Evolutionary conservation across 2,329 filamentous ascomycete genomes (phyloP), one percentile per base, ranked within the genome.

Genomic region (Coleophoma cylindrospora): DNA sequence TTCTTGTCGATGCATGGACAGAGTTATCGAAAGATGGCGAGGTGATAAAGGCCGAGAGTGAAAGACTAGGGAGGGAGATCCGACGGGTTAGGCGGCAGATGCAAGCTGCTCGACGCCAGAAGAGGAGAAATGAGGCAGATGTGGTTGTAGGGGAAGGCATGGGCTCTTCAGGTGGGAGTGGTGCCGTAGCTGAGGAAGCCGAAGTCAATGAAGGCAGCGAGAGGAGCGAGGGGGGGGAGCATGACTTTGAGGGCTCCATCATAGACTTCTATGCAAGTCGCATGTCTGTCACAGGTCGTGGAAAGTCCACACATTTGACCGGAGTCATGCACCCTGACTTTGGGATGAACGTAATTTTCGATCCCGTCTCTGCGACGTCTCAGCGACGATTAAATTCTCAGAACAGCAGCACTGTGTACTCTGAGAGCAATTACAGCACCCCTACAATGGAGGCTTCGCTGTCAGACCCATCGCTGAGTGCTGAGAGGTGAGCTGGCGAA

Each of bases 1-100:
- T 44, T 21, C 15, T 63, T 12, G 48, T 62, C 1, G 54, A 59
- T 1, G 46, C 41, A 5, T 64, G 60, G 59, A 54, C 56, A 12
- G 45, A 52, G 9, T 50, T 52, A 43, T 48, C 34, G 2, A 47
- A 34, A 3, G 15, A 43, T 13, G 34, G 36, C 1, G 37, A 51
- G 1, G 44, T 32, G 7, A 47, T 62, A 7, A 34, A 12, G 2
- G 10, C 9, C 7, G 50, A 51, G 6, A 53, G 51, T 41, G 34
- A 50, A 7, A 15, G 2, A 2, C 34, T 61, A 2, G 57, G 47
- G n/a, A 51, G 37, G n/a, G 53, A 56, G 19, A 51, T 62, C 4
- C 21, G 48, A 3, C 11, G 9, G n/a, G 46, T 14, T 40, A 48
- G 58, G 43, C 27, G 49, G 11, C 38, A 54, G 47, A 45, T 61